Percentiles rank a stretch among this genome's conserved stretches.
These are phyloP conservation scores for Claviceps maximensis DNA, from an alignment of 2,329 filamentous ascomycete species.

Conservation along the genomic window DNA sequence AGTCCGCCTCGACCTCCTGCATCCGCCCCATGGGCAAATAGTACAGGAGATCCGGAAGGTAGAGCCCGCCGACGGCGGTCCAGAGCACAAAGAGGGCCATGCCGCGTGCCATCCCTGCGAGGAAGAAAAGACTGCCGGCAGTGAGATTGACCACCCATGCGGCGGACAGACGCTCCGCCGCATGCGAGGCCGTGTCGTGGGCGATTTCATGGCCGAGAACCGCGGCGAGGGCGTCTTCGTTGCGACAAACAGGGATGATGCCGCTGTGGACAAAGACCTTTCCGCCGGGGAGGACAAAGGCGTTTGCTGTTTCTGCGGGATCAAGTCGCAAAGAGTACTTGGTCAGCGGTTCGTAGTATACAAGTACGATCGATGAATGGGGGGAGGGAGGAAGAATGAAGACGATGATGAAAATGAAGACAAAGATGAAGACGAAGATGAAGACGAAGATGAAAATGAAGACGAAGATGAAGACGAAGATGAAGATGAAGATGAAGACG, in stretches of 20 bases:
- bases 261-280: conserved; percentile 72
- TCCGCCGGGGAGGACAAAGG: conserved; percentile 65
- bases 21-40: conserved; percentile 52
- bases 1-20: conserved; percentile 69
- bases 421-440: neutral
- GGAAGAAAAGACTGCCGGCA: conserved; percentile 34
- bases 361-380: too few relatives aligned
- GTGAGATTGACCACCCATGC: conserved; percentile 39
- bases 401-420: neutral
- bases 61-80: conserved; percentile 29
- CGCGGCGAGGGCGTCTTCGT: conserved; percentile 57
- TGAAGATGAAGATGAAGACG: neutral
- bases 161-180: conserved; percentile 48
- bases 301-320: conserved; percentile 45
- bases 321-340: too few relatives aligned
- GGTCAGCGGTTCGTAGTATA: too few relatives aligned
- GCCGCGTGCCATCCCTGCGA: conserved; percentile 31
- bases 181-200: conserved; percentile 58
- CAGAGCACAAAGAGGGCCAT: conserved; percentile 27
- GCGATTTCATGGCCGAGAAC: conserved; percentile 72
- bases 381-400: neutral
- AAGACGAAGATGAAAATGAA: neutral
- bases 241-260: conserved; percentile 52
- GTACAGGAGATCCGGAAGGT: conserved; percentile 50
- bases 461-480: neutral